Evolutionary conservation across 1,139 yeast genomes (phyloP).

Genomic region (Diutina ranongensis): DNA sequence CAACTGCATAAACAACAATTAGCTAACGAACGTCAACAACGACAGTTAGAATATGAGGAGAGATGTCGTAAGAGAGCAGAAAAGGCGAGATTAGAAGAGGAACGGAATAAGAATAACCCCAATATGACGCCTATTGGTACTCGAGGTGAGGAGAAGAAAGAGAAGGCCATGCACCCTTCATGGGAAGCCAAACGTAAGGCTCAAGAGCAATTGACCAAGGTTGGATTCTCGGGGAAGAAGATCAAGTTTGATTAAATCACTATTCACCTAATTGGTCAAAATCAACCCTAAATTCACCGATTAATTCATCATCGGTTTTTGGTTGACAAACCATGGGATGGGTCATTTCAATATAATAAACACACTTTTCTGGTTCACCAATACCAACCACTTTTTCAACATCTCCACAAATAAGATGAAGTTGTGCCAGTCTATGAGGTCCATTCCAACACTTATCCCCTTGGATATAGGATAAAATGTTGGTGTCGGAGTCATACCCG

Average conservation of each 20-base stretch:
- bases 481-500: conserved; percentile 16
- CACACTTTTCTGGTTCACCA: conserved; percentile 84
- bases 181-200: conserved; percentile 83
- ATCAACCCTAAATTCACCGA: neutral
- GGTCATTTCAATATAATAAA: conserved; percentile 38
- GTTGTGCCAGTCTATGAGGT: conserved; percentile 62
- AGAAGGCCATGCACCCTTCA: conserved; percentile 63
- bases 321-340: neutral
- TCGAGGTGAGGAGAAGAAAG: neutral
- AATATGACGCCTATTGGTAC: neutral
- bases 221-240: conserved; percentile 76
- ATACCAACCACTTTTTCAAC: conserved; percentile 47
- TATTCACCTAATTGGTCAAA: neutral
- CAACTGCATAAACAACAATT: conserved; percentile 46
- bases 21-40: conserved; percentile 43
- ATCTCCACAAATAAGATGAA: conserved; percentile 59
- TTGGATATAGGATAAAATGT: conserved; percentile 31
- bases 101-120: neutral
- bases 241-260: conserved; percentile 43
- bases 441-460: conserved; percentile 98
- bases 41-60: conserved; percentile 58
- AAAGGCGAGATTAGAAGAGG: conserved; percentile 20
- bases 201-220: conserved; percentile 53
- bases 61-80: conserved; percentile 57
- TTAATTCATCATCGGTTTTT: neutral